Conservation (phyloP, 2,329 filamentous ascomycete species). For the Diplodia mutila region DNA sequence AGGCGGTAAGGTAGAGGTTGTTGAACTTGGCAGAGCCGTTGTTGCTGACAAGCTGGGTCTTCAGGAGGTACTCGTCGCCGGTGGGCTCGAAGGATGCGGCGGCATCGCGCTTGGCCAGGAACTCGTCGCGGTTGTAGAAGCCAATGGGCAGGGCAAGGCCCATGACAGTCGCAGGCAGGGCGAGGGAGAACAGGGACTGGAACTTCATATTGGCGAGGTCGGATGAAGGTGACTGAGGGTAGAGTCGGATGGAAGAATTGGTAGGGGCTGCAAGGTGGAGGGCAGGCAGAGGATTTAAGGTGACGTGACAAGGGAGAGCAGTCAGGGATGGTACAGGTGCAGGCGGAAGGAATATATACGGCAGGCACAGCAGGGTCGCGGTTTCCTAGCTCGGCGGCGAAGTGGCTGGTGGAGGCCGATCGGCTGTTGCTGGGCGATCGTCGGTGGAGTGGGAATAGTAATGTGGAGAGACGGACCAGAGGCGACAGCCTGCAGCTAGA, state of each 20-base stretch:
- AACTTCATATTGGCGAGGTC: slow-evolving; percentile 13
- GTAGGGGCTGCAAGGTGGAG: neutral
- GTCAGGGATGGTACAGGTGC: slow-evolving; percentile 17
- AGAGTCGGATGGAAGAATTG: neutral
- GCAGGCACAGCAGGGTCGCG: slow-evolving; percentile 7
- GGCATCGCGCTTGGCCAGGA: slow-evolving; percentile 10
- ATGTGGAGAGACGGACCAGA: slow-evolving; percentile 7
- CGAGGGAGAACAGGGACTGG: slow-evolving; percentile 1
- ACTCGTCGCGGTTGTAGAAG: slow-evolving; percentile 20
- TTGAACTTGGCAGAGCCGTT: slow-evolving; percentile 22
- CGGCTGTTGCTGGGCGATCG: slow-evolving; percentile 22
- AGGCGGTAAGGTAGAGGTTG: slow-evolving; percentile 25
- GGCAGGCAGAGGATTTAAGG: neutral
- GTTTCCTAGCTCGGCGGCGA: slow-evolving; percentile 6
- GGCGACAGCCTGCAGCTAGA: neutral
- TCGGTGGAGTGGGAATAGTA: slow-evolving; percentile 21
- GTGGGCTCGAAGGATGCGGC: slow-evolving; percentile 3
- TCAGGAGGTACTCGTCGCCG: slow-evolving; percentile 18
- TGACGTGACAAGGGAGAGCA: neutral
- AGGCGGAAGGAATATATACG: slow-evolving; percentile 10
- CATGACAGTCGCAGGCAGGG: slow-evolving; percentile 5
- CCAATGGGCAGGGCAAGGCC: slow-evolving; percentile 21
- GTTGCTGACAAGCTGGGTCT: slow-evolving; percentile 16
- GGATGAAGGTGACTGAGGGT: neutral
- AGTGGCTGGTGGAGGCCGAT: slow-evolving; percentile 23